Base-by-base conservation (phyloP, 768 basidiomycete genomes). In the Tylopilus balloui region DNA sequence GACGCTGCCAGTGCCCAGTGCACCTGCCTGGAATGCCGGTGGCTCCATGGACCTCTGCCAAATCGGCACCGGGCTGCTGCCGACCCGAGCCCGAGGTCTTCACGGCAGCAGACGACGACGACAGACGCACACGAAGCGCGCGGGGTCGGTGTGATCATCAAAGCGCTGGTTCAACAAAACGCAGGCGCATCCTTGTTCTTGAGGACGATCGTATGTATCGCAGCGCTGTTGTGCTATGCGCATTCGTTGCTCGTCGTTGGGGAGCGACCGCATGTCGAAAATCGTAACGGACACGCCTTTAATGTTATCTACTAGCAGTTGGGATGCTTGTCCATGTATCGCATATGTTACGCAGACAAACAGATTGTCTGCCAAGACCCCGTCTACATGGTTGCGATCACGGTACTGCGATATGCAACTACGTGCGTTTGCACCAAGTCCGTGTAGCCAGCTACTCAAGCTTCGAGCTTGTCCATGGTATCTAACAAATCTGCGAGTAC, bases 361-460 rank as follows among this genome's bases (percentile, higher is more conserved):
- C 14, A 35, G n/a, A 25, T 21, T n/a, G 17, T 37, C 35, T n/a
- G n/a, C 28, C 38, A 20, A 20, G 27, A 24, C 24, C 24, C 11
- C 17, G 3, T 39, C n/a, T 34, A 34, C 34, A 17, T 25, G 24
- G 24, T 4, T 25, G 24, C 24, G 24, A 25, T 25, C 43, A 53
- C 20, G 34, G 3, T 40, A 32, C 27, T 24, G 31, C 36, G 35
- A 35, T 24, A 40, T 27, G 31, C 59, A 49, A 47, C 29, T 47
- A 44, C 35, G 49, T 46, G 50, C 45, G 43, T 43, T 32, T 40
- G 35, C 37, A 50, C 42, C 55, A 57, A 57, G 56, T 53, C 50
- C 54, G 38, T 48, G 67, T 69, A 69, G 66, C 66, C 68, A 49
- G 66, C 66, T 67, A 67, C 66, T 47, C 47, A 23, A 55, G 41